These are phyloP conservation scores for Inonotus hispidus DNA, from an alignment of 1,284 basidiomycete species.

Conservation along the genomic window DNA sequence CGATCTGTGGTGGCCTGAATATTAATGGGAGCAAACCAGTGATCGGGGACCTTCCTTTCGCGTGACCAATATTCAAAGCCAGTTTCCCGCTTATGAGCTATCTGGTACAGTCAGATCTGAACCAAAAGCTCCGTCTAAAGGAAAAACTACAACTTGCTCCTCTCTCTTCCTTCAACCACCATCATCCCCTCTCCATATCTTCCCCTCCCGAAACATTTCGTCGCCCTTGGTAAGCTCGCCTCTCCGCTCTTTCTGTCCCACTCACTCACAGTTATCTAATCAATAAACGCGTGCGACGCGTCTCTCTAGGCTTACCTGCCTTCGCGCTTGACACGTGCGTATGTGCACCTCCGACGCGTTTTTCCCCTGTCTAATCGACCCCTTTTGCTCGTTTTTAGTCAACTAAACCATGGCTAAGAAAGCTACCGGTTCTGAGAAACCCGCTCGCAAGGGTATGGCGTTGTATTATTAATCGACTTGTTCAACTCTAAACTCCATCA, in stretches of 20 bases:
- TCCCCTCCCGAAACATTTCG: constrained; percentile 2
- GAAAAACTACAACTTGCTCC: constrained; percentile 8
- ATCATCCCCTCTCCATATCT: background rate
- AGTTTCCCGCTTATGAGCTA: constrained; percentile 15
- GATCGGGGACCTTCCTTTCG: constrained; percentile 10
- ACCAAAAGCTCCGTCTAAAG: constrained; percentile 18
- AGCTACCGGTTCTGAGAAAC: constrained; percentile 28
- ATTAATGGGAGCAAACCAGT: background rate
- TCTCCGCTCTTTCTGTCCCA: background rate
- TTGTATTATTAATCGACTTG: constrained; percentile 14
- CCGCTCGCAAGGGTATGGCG: constrained; percentile 27
- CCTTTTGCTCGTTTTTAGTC: background rate
- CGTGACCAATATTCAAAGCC: constrained; percentile 16
- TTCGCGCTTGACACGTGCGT: constrained; percentile 14
- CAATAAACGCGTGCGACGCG: constrained; percentile 2
- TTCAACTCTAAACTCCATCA: constrained; percentile 11
- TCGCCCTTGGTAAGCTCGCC: constrained; percentile 7
- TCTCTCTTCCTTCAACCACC: constrained; percentile 7
- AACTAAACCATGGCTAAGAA: constrained; percentile 27
- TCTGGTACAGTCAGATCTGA: constrained; percentile 14
- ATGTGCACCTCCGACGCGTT: constrained; percentile 14
- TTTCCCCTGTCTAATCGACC: constrained; percentile 8
- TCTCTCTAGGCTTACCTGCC: constrained; percentile 10
- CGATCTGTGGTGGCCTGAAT: background rate
- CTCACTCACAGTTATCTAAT: background rate